A percentile compares a stretch with the other conserved stretches of the same genome.
phyloP scores from a whole-genome alignment of 257 asterid species.

The Catharanthus roseus region DNA sequence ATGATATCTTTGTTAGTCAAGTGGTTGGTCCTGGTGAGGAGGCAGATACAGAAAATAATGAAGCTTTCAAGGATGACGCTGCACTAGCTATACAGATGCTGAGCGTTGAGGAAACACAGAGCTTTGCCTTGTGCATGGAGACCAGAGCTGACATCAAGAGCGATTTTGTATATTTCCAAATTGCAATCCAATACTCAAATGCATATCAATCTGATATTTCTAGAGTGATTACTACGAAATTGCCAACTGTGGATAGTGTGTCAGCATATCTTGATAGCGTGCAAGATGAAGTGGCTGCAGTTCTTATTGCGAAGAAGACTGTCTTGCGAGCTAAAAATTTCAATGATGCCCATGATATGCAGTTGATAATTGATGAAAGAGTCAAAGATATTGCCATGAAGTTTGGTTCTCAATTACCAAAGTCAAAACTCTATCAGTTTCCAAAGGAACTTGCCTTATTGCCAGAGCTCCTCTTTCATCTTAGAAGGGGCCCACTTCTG shows the following conservation, averaged over 20 bases:
- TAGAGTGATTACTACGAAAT: conserved; percentile 75
- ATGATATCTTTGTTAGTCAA: conserved; percentile 71
- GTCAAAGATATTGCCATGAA: conserved; percentile 76
- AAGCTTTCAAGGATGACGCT: conserved; percentile 53
- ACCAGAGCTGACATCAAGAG: conserved; percentile 72
- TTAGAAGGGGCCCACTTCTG: conserved; percentile 82
- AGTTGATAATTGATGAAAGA: conserved; percentile 70
- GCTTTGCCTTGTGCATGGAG: conserved; percentile 79
- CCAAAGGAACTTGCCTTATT: conserved; percentile 71
- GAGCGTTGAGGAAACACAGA: conserved; percentile 86
- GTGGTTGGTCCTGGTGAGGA: conserved; percentile 96
- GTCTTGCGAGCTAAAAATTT: conserved; percentile 65
- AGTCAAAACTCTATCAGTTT: conserved; percentile 74
- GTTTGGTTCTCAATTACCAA: conserved; percentile 73
- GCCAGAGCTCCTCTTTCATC: conserved; percentile 88
- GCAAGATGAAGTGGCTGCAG: conserved; percentile 90
- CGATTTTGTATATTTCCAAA: conserved; percentile 79
- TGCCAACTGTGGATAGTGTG: conserved; percentile 82
- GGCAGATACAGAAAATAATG: conserved; percentile 63
- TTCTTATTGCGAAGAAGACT: conserved; percentile 77
- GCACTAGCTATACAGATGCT: conserved; percentile 71
- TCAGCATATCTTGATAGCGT: conserved; percentile 79
- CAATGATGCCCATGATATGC: conserved; percentile 69
- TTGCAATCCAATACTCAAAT: conserved; percentile 67
- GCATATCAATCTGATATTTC: conserved; percentile 82